Conservation (phyloP, 1,284 basidiomycete species). For the Vanrija sp. region DNA sequence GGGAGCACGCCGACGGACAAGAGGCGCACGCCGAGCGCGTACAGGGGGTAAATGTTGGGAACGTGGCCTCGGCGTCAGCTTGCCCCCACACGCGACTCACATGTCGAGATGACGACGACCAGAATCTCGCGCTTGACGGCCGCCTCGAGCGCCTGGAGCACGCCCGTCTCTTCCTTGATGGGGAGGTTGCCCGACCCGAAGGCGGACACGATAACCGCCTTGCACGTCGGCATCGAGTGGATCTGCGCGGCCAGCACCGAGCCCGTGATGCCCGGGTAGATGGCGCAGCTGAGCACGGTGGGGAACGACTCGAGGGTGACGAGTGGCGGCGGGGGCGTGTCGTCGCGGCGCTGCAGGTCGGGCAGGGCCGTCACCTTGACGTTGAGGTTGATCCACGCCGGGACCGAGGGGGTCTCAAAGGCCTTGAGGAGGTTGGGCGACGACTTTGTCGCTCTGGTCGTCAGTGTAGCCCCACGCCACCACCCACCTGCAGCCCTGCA, state of each 20-base stretch:
- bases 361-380: constrained; percentile 37
- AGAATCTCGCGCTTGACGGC: constrained; percentile 41
- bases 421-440: constrained; percentile 41
- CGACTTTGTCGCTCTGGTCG: constrained; percentile 33
- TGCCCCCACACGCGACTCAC: constrained; percentile 18
- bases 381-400: constrained; percentile 40
- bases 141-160: constrained; percentile 32
- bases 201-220: constrained; percentile 41
- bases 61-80: constrained; percentile 25
- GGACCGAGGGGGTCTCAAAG: constrained; percentile 39
- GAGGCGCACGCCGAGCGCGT: constrained; percentile 41
- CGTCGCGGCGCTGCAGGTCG: constrained; percentile 17
- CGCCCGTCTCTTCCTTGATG: constrained; percentile 32
- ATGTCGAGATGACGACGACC: constrained; percentile 45
- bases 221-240: constrained; percentile 38
- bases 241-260: constrained; percentile 40
- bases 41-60: constrained; percentile 45
- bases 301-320: constrained; percentile 29
- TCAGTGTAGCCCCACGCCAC: neutral
- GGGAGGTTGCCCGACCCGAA: constrained; percentile 45
- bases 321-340: constrained; percentile 23
- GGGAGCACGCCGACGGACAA: constrained; percentile 40
- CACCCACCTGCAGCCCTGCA: constrained; percentile 31
- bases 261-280: constrained; percentile 43
- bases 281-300: constrained; percentile 31